Conservation (phyloP, 169 alveolate genomes). For the Eimeria tenella region DNA sequence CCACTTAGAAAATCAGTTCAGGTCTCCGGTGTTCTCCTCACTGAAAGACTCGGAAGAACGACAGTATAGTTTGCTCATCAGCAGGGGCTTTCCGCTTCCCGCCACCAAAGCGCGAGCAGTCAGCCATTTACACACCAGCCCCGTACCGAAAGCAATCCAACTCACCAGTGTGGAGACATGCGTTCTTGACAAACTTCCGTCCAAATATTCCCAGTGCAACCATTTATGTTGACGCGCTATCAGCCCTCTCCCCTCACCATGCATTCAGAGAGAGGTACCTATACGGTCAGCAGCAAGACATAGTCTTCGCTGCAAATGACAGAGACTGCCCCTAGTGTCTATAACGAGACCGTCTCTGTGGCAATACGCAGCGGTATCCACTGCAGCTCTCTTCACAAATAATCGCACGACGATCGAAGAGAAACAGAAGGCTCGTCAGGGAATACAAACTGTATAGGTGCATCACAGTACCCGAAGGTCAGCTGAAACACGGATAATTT, state of each 20-base stretch:
- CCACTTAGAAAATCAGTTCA: background rate
- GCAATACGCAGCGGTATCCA: background rate
- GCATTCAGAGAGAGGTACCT: slow-evolving; percentile 47
- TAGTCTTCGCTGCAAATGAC: slow-evolving; percentile 75
- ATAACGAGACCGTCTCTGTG: slow-evolving; percentile 19
- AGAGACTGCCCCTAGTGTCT: slow-evolving; percentile 20
- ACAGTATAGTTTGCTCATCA: background rate
- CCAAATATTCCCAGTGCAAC: too few relatives aligned
- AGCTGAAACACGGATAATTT: slow-evolving; percentile 42
- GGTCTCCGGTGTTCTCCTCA: background rate
- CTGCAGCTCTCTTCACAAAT: background rate
- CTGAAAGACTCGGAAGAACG: background rate
- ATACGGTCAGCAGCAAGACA: slow-evolving; percentile 45
- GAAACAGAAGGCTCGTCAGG: background rate
- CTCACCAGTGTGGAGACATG: too few relatives aligned
- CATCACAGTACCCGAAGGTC: slow-evolving; percentile 29
- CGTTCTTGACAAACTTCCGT: too few relatives aligned
- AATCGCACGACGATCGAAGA: background rate
- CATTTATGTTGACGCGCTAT: slow-evolving; percentile 27
- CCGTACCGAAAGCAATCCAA: too few relatives aligned
- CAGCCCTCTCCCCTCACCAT: slow-evolving; percentile 76
- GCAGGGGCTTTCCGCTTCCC: too few relatives aligned
- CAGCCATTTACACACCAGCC: too few relatives aligned
- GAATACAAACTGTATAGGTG: slow-evolving; percentile 38
- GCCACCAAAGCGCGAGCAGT: too few relatives aligned